Conservation (phyloP, 768 basidiomycete species). For the Tylopilus sp. region DNA sequence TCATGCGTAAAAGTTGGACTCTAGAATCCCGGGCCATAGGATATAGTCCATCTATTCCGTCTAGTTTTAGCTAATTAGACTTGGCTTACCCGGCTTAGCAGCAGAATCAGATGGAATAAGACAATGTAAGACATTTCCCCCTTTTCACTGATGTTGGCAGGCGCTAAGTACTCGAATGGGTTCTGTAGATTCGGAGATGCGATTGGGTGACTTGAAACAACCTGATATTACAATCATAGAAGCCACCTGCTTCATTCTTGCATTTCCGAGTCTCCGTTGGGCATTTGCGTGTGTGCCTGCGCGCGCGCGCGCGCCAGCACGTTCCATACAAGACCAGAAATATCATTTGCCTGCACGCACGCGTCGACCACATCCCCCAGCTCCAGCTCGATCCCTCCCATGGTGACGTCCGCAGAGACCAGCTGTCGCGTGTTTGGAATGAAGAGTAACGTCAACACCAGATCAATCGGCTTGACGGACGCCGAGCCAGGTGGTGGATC, state of each 20-base stretch:
- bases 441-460: conserved; percentile 62
- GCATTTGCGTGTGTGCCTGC: conserved; percentile 17
- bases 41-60: too few species aligned
- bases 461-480: conserved; percentile 24
- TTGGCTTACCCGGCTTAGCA: too few species aligned
- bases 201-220: background rate
- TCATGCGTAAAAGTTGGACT: conserved; percentile 80
- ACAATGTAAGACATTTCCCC: too few species aligned
- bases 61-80: too few species aligned
- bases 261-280: background rate
- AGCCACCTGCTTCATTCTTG: background rate
- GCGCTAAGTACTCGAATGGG: too few species aligned
- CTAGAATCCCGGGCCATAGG: conserved; percentile 73
- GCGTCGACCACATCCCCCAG: conserved; percentile 57
- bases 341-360: conserved; percentile 62
- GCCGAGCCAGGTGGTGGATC: conserved; percentile 27
- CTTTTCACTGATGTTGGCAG: too few species aligned
- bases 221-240: background rate
- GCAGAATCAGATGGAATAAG: too few species aligned
- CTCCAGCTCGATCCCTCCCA: conserved; percentile 51
- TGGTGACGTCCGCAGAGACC: conserved; percentile 56
- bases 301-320: conserved; percentile 47
- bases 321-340: conserved; percentile 59
- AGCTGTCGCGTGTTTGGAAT: conserved; percentile 65
- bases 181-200: background rate